phyloP scores from a whole-genome alignment of 2,329 filamentous ascomycete genomes.

The Xylariaceae sp. region DNA sequence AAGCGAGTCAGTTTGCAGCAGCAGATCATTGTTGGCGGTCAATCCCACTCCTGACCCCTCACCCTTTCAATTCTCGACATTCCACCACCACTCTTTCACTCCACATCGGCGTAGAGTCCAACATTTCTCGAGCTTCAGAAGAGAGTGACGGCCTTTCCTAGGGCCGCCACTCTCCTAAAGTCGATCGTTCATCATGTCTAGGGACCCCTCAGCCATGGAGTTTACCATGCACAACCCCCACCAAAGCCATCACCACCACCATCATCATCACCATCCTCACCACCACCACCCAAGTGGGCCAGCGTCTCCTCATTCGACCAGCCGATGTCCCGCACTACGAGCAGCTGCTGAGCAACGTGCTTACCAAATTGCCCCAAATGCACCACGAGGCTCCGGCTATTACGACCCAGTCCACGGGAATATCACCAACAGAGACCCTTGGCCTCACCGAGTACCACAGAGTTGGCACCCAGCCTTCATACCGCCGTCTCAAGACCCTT shows the following conservation, averaged over 20 bases:
- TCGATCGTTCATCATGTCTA: slow-evolving; percentile 6
- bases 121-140: slow-evolving; percentile 2
- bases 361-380: slow-evolving; percentile 17
- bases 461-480: slow-evolving; percentile 12
- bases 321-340: slow-evolving; percentile 29
- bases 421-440: slow-evolving; percentile 2
- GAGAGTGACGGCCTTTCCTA: slow-evolving; percentile 12
- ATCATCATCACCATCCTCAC: slow-evolving; percentile 10
- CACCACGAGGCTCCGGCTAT: slow-evolving; percentile 16
- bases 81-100: slow-evolving; percentile 15
- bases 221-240: slow-evolving; percentile 24
- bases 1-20: slow-evolving; percentile 3
- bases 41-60: slow-evolving; percentile 13
- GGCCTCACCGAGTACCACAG: slow-evolving; percentile 12
- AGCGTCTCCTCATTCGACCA: slow-evolving; percentile 19
- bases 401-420: slow-evolving; percentile 25
- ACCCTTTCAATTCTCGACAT: slow-evolving; percentile 5
- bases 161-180: slow-evolving; percentile 7
- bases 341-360: slow-evolving; percentile 23
- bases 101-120: slow-evolving; percentile 3
- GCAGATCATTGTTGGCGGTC: slow-evolving; percentile 3
- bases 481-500: slow-evolving; percentile 2
- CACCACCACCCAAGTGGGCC: slow-evolving; percentile 7
- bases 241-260: slow-evolving; percentile 21
- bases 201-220: slow-evolving; percentile 30